A percentile compares a stretch with the other conserved stretches of the same genome.
Evolutionary conservation across 768 basidiomycete species (phyloP).

Genomic region (Suillus subalutaceus): DNA sequence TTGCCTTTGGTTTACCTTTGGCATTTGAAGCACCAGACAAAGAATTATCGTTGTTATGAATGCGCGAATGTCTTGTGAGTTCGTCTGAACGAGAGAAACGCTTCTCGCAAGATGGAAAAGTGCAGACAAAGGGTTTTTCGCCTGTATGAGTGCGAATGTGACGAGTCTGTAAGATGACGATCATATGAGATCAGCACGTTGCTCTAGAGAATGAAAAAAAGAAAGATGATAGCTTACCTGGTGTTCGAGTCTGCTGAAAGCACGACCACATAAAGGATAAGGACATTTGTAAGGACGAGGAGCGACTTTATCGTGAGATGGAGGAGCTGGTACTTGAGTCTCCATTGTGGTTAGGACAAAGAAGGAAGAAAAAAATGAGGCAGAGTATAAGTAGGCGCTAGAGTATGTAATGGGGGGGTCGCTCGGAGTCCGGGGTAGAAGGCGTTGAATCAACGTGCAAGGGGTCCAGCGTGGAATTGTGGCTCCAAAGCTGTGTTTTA

Average conservation of each 20-base stretch:
- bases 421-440: constrained; percentile 5
- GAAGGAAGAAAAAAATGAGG: constrained; percentile 14
- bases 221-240: constrained; percentile 55
- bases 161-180: constrained; percentile 65
- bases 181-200: constrained; percentile 21
- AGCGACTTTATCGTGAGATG: constrained; percentile 41
- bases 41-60: constrained; percentile 72
- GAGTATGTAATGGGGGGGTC: constrained; percentile 9
- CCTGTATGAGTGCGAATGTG: constrained; percentile 99
- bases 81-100: constrained; percentile 99
- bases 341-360: constrained; percentile 28
- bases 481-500: background rate
- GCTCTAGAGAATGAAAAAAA: constrained; percentile 17
- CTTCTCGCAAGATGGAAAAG: constrained; percentile 93
- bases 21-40: constrained; percentile 16
- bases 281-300: constrained; percentile 96
- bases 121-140: constrained; percentile 95
- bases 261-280: constrained; percentile 86
- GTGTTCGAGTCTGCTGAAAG: constrained; percentile 95
- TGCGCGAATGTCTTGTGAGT: constrained; percentile 92
- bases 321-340: constrained; percentile 10
- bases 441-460: background rate
- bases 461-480: background rate
- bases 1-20: constrained; percentile 34
- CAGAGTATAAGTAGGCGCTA: constrained; percentile 14